Evolutionary conservation across 108 stramenopile species (phyloP), one percentile per base, ranked within the genome.

Genomic region (Cyclotella cryptica): DNA sequence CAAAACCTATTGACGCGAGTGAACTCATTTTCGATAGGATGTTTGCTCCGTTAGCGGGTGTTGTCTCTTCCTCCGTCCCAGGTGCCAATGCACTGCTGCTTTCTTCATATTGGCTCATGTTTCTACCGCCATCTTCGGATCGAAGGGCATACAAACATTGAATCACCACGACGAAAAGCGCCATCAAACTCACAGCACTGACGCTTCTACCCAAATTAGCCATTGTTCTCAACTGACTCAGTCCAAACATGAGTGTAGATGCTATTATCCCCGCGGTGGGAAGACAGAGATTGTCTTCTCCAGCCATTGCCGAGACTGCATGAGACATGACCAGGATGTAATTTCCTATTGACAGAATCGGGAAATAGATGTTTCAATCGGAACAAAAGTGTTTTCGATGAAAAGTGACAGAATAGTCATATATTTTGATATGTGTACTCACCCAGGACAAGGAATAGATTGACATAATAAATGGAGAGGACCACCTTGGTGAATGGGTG

Each of bases 311-410:
- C 22, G 78, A 46, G 4, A 92, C 88, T 10, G 91, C 78, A 67
- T 89, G 88, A 40, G 79, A 78, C 91, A 92, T 92, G 26, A 92
- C 91, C 17, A 92, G 70, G 46, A 88, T 88, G 72, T 90, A 90
- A 71, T 71, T 71, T 17, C 69, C 67, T 61, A 35, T 39, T 35
- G 35, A 5, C 35, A 35, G 35, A 35, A 35, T 6, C 4, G 6
- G 6, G 35, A 61, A 9, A 7, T 3, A 3, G n/a, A 49, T n/a
- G 9, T 49, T n/a, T 49, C n/a, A 3, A 1, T n/a, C 3, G 3
- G 47, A 17, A 49, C n/a, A 9, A n/a, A n/a, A n/a, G n/a, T 3
- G n/a, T 49, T 9, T 49, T n/a, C 9, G 47, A 35, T 61, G 60
- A 39, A 39, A 35, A 61, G 5, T 61, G 35, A 13, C 14, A 12